Evolutionary conservation across 768 basidiomycete species (phyloP).

Genomic region (Boletus subparvulus): DNA sequence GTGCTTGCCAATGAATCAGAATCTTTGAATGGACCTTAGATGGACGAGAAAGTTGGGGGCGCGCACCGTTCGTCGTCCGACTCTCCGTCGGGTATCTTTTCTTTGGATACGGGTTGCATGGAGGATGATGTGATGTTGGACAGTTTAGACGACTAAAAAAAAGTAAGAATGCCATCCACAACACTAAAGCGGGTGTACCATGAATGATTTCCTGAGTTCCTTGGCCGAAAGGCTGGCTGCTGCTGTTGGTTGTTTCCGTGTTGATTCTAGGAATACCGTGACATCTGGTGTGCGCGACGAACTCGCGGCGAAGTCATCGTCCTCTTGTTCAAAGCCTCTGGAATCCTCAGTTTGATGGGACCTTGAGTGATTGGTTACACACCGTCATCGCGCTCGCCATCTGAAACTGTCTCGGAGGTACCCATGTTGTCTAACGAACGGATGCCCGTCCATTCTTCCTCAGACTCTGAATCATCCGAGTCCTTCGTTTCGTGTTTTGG

Average conservation of each 20-base stretch:
- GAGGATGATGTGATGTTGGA: constrained; percentile 46
- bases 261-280: constrained; percentile 54
- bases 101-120: constrained; percentile 21
- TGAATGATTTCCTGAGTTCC: constrained; percentile 64
- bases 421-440: constrained; percentile 1
- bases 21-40: not conserved
- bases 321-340: constrained; percentile 43
- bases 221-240: constrained; percentile 30
- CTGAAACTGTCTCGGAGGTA: constrained; percentile 9
- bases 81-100: constrained; percentile 34
- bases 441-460: constrained; percentile 47
- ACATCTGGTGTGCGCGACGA: constrained; percentile 43
- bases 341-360: not conserved
- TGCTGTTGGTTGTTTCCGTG: constrained; percentile 21
- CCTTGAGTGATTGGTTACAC: not conserved
- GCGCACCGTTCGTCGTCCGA: constrained; percentile 58
- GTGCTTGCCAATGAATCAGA: constrained; percentile 44
- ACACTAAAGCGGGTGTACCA: constrained; percentile 47
- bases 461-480: constrained; percentile 18
- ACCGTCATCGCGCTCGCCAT: constrained; percentile 22
- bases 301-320: constrained; percentile 44
- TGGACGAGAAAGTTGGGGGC: not conserved
- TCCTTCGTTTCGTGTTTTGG: constrained; percentile 20
- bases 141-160: constrained; percentile 72
- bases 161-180: not conserved